phyloP scores from a whole-genome alignment of 1,139 yeast species.

The Lodderomyces margitis region DNA sequence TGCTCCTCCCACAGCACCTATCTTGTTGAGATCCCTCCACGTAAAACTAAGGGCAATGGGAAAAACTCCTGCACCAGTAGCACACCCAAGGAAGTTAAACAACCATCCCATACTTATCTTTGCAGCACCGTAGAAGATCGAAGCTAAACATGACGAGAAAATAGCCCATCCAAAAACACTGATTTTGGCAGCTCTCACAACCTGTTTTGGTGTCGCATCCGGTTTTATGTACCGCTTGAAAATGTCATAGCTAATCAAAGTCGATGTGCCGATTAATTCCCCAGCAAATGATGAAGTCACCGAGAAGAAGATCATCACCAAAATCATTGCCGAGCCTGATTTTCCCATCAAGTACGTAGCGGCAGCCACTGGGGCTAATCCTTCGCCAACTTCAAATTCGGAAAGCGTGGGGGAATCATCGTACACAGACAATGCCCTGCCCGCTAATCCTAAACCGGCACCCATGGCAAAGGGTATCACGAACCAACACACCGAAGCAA shows the following conservation, averaged over 20 bases:
- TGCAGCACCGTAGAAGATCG: conserved; percentile 39
- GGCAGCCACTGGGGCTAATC: conserved; percentile 43
- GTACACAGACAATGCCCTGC: conserved; percentile 26
- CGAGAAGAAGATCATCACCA: conserved; percentile 48
- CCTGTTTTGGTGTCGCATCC: conserved; percentile 38
- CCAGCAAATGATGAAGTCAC: conserved; percentile 51
- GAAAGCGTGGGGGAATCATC: conserved; percentile 28
- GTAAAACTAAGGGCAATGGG: conserved; percentile 41
- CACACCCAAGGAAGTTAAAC: conserved; percentile 39
- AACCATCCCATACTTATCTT: conserved; percentile 28
- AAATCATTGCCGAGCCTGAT: conserved; percentile 40
- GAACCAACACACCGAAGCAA: conserved; percentile 46
- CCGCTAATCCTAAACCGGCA: conserved; percentile 40
- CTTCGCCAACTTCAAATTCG: conserved; percentile 29
- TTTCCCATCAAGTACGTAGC: conserved; percentile 44
- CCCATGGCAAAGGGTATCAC: conserved; percentile 42
- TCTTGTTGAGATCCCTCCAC: conserved; percentile 35
- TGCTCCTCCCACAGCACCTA: conserved; percentile 31
- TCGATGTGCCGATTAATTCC: conserved; percentile 48
- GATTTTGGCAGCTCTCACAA: conserved; percentile 38
- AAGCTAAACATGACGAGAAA: conserved; percentile 37
- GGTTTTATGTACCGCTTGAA: conserved; percentile 46
- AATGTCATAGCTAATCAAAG: conserved; percentile 45
- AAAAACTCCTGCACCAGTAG: conserved; percentile 35
- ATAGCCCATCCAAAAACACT: conserved; percentile 30